Evolutionary conservation across 164 flowering plant genomes (phyloP).

Genomic region (Magnolia kwangsiensis): DNA sequence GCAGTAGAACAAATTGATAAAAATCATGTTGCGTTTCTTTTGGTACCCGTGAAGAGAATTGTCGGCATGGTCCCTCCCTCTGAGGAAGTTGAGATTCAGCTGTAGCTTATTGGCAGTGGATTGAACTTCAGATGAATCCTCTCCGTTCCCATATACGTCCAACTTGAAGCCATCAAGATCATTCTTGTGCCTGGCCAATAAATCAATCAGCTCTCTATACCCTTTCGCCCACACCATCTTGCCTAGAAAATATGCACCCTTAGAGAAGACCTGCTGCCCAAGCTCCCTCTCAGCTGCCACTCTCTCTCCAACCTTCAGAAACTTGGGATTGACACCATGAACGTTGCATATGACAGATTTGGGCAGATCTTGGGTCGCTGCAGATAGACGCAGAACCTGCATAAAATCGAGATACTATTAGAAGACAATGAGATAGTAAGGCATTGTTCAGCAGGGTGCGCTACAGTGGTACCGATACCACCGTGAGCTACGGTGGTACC

Average conservation of each 20-base stretch:
- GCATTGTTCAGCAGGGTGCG: no score
- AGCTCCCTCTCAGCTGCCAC: constrained; percentile 70
- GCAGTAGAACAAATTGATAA: not conserved
- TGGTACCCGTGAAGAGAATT: constrained; percentile 85
- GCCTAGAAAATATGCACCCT: constrained; percentile 95
- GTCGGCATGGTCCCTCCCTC: constrained; percentile 98
- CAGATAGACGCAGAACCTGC: constrained; percentile 96
- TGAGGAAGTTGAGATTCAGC: constrained; percentile 69
- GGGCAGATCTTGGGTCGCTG: constrained; percentile 95
- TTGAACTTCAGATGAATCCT: constrained; percentile 91
- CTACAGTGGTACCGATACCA: no score
- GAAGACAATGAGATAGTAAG: no score
- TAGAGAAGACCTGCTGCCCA: constrained; percentile 77
- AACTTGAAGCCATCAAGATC: constrained; percentile 81
- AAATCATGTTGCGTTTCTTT: not conserved
- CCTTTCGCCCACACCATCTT: constrained; percentile 99
- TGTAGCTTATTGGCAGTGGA: constrained; percentile 67
- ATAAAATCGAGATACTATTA: constrained; percentile 2
- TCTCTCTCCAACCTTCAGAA: constrained; percentile 80
- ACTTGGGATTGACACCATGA: constrained; percentile 97
- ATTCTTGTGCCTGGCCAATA: constrained; percentile 65
- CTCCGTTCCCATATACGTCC: constrained; percentile 96
- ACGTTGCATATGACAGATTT: constrained; percentile 90
- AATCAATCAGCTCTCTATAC: constrained; percentile 81
- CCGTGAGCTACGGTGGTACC: no score